Percentiles rank a stretch among this genome's conserved stretches.
Conservation (phyloP, 352 stramenopile species). For the Phytophthora rubi region DNA sequence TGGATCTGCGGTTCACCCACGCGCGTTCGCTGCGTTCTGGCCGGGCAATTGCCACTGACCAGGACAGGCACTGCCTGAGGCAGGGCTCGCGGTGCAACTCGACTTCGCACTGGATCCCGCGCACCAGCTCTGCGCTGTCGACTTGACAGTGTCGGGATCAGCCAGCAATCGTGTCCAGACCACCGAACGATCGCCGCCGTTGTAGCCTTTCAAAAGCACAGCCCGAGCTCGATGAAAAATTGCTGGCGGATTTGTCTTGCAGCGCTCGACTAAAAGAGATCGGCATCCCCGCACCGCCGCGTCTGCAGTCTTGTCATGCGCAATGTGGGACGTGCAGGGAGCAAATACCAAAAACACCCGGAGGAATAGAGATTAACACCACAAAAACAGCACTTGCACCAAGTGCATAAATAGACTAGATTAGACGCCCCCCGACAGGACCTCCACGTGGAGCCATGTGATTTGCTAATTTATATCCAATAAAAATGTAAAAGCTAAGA, state of each 20-base stretch:
- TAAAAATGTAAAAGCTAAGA: no score
- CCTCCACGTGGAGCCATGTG: no score
- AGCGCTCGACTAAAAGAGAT: slow-evolving; percentile 1
- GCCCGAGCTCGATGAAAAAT: slow-evolving; percentile 17
- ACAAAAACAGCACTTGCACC: no score
- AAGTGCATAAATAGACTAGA: no score
- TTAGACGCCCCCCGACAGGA: no score
- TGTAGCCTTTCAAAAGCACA: not conserved
- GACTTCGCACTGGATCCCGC: slow-evolving; percentile 22
- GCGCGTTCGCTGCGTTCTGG: slow-evolving; percentile 1
- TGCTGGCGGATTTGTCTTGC: slow-evolving; percentile 4
- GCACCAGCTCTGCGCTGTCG: slow-evolving; percentile 8
- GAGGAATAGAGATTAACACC: no score
- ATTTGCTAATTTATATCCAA: no score
- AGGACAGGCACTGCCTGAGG: no score
- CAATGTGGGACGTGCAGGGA: slow-evolving; percentile 13
- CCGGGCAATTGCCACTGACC: not conserved
- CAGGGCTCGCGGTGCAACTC: slow-evolving; percentile 22
- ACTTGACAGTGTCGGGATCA: no score
- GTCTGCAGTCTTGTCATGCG: not conserved
- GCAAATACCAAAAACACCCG: no score
- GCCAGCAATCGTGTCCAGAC: no score
- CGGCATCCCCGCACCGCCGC: not conserved
- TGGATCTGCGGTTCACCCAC: not conserved
- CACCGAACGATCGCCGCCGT: no score